phyloP scores from a whole-genome alignment of 2,329 filamentous ascomycete genomes.

The Fusarium sp. region DNA sequence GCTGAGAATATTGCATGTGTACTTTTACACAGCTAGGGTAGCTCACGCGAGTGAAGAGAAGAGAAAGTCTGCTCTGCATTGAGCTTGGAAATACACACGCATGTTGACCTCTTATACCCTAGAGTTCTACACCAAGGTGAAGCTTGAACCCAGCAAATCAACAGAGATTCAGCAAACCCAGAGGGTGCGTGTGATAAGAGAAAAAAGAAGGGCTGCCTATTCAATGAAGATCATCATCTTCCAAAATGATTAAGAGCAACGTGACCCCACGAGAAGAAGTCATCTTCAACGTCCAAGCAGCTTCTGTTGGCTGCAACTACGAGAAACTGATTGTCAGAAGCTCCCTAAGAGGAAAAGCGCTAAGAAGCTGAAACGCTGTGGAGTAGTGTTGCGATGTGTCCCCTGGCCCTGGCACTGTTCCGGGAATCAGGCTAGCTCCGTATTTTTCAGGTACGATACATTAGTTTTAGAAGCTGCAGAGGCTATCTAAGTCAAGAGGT shows the following conservation, averaged over 20 bases:
- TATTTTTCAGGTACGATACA: slow-evolving; percentile 30
- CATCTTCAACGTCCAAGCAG: background rate
- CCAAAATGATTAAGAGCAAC: background rate
- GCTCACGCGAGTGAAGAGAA: background rate
- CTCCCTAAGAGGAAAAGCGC: slow-evolving; percentile 34
- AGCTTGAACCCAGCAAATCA: background rate
- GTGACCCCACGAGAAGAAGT: background rate
- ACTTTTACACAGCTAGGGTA: background rate
- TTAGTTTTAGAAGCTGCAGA: slow-evolving; percentile 18
- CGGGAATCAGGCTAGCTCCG: slow-evolving; percentile 24
- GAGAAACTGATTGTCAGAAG: background rate
- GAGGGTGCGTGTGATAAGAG: background rate
- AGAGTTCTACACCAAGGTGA: background rate
- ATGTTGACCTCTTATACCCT: background rate
- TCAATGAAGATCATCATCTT: background rate
- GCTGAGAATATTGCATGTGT: background rate
- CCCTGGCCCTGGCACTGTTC: slow-evolving; percentile 14
- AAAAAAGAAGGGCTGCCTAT: background rate
- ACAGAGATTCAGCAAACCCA: background rate
- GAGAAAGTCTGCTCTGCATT: background rate
- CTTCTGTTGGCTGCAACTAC: background rate
- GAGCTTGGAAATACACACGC: background rate
- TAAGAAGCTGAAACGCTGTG: slow-evolving; percentile 41
- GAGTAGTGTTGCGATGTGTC: slow-evolving; percentile 24
- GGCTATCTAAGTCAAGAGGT: background rate